Conservation (phyloP, 768 basidiomycete species). For the Paxillus ammoniavirescens region DNA sequence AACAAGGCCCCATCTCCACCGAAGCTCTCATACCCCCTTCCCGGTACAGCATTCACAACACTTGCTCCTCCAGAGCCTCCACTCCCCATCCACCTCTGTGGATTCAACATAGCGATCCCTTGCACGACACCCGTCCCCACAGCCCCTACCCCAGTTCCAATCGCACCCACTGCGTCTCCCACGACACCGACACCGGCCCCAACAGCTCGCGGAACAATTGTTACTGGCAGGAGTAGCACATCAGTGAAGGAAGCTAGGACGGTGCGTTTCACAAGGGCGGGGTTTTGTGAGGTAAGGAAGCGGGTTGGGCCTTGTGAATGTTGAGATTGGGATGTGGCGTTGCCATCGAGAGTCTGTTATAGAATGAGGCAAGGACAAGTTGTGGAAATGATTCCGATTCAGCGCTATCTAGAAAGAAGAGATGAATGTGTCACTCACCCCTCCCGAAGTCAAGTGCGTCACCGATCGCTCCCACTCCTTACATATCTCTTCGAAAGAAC, state of each 20-base stretch:
- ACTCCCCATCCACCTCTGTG: constrained; percentile 74
- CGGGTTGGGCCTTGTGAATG: constrained; percentile 38
- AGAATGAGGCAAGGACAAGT: neutral
- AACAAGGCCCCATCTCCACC: constrained; percentile 43
- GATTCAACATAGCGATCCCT: constrained; percentile 88
- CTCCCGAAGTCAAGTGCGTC: constrained; percentile 5
- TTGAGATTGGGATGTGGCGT: neutral
- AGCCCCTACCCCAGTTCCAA: constrained; percentile 68
- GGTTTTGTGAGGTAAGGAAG: constrained; percentile 84
- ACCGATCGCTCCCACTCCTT: constrained; percentile 73
- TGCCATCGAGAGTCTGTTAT: constrained; percentile 10
- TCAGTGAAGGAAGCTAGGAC: constrained; percentile 91
- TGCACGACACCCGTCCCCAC: constrained; percentile 76
- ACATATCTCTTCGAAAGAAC: constrained; percentile 70
- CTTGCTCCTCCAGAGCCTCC: constrained; percentile 6
- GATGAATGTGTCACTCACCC: constrained; percentile 36
- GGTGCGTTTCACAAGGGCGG: constrained; percentile 88
- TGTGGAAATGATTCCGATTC: neutral
- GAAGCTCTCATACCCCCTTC: constrained; percentile 21
- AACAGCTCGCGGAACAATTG: constrained; percentile 86
- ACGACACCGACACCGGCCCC: constrained; percentile 70
- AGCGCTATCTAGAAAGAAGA: neutral
- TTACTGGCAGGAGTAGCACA: constrained; percentile 88
- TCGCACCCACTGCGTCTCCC: constrained; percentile 63
- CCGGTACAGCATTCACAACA: neutral